phyloP scores from a whole-genome alignment of 2,329 filamentous ascomycete genomes.

The Madurella mycetomatis region DNA sequence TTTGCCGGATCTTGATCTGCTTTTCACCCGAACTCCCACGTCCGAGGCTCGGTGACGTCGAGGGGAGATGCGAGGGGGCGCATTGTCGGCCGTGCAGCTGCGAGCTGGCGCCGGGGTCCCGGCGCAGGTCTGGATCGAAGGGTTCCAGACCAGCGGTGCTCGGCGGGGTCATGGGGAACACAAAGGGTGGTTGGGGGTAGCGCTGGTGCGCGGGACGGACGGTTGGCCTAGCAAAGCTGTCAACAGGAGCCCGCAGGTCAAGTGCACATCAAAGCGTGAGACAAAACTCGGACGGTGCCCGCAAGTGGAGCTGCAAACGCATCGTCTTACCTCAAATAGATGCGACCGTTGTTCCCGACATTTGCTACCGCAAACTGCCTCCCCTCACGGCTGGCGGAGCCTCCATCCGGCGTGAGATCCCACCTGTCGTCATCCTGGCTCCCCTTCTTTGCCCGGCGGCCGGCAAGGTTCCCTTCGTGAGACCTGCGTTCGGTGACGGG shows the following conservation, averaged over 20 bases:
- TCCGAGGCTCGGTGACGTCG: conserved; percentile 34
- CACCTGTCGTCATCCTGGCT: conserved; percentile 53
- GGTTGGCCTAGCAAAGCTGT: conserved; percentile 46
- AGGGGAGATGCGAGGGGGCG: conserved; percentile 39
- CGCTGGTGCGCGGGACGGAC: conserved; percentile 58
- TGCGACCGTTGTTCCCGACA: conserved; percentile 76
- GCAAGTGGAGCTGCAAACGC: background rate
- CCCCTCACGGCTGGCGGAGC: conserved; percentile 58
- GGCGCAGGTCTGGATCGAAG: conserved; percentile 31
- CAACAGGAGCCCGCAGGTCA: conserved; percentile 14
- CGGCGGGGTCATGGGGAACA: conserved; percentile 58
- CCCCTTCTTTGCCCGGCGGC: conserved; percentile 44
- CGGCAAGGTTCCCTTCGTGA: conserved; percentile 36
- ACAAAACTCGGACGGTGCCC: background rate
- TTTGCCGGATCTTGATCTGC: conserved; percentile 31
- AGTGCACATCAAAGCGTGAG: background rate
- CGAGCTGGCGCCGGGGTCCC: conserved; percentile 28
- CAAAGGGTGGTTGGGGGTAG: conserved; percentile 57
- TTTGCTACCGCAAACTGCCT: conserved; percentile 76
- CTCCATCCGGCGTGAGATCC: conserved; percentile 56
- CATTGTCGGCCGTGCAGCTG: conserved; percentile 37
- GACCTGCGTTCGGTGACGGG: conserved; percentile 45
- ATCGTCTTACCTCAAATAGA: conserved; percentile 64
- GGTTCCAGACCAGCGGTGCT: conserved; percentile 54
- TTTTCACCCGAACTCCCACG: conserved; percentile 34